phyloP scores from a whole-genome alignment of 306 rosid species.

The Castanea crenata region DNA sequence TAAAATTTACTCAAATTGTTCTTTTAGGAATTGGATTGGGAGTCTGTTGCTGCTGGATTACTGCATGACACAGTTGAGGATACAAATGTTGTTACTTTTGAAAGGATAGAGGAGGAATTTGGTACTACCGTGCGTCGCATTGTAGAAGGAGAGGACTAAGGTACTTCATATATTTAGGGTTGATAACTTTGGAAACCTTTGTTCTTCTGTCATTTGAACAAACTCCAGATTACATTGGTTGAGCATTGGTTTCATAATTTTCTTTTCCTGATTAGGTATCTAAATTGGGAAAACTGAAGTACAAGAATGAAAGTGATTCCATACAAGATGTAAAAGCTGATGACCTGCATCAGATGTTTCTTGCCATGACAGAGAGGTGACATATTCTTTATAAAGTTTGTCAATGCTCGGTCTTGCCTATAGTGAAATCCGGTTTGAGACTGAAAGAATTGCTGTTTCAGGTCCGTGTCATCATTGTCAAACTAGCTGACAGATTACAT shows the following conservation, averaged over 20 bases:
- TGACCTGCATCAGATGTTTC: slow-evolving; percentile 95
- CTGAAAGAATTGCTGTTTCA: slow-evolving; percentile 41
- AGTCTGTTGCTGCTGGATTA: slow-evolving; percentile 93
- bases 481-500: slow-evolving; percentile 93
- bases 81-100: slow-evolving; percentile 83
- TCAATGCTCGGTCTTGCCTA: slow-evolving; percentile 15
- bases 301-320: slow-evolving; percentile 71
- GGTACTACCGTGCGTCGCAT: slow-evolving; percentile 85
- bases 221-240: slow-evolving; percentile 27
- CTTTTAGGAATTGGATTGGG: slow-evolving; percentile 95
- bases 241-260: slow-evolving; percentile 11
- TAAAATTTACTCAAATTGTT: slow-evolving; percentile 20
- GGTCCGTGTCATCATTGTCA: slow-evolving; percentile 98
- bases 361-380: slow-evolving; percentile 98
- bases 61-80: slow-evolving; percentile 98
- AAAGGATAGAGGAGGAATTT: slow-evolving; percentile 92
- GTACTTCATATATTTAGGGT: slow-evolving; percentile 34
- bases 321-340: slow-evolving; percentile 97
- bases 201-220: background rate
- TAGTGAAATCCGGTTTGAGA: slow-evolving; percentile 26
- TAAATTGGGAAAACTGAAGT: slow-evolving; percentile 91
- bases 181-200: slow-evolving; percentile 3
- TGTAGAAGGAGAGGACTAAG: slow-evolving; percentile 99
- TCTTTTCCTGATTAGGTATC: slow-evolving; percentile 66
- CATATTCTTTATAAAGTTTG: slow-evolving; percentile 18